Percentiles rank a stretch among this genome's conserved stretches.
Conservation (phyloP, 2,329 filamentous ascomycete species). For the Trichoderma lentiforme region DNA sequence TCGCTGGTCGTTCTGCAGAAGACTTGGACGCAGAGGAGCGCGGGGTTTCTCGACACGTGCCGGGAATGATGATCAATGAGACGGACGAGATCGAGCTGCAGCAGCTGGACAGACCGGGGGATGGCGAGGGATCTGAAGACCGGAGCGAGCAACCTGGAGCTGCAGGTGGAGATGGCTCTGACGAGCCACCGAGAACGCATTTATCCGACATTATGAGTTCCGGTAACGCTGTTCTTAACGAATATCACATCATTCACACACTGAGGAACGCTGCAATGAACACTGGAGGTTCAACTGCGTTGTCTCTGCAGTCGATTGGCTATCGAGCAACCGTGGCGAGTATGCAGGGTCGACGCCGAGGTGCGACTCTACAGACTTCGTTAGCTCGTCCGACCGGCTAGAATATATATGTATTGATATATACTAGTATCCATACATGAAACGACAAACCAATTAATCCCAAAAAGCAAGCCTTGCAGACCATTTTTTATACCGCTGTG, state of each 20-base stretch:
- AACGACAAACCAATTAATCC: slow-evolving; percentile 4
- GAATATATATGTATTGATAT: background rate
- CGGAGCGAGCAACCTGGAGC: slow-evolving; percentile 23
- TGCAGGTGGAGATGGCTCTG: slow-evolving; percentile 28
- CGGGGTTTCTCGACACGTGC: slow-evolving; percentile 43
- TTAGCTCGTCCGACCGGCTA: slow-evolving; percentile 23
- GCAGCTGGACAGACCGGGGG: slow-evolving; percentile 27
- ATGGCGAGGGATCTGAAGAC: slow-evolving; percentile 25
- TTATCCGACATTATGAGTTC: slow-evolving; percentile 50
- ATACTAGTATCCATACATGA: background rate
- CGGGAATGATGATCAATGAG: slow-evolving; percentile 36
- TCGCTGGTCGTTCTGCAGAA: slow-evolving; percentile 37
- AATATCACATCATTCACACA: slow-evolving; percentile 52
- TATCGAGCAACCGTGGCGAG: slow-evolving; percentile 54
- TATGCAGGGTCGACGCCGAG: slow-evolving; percentile 43
- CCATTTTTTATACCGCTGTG: background rate
- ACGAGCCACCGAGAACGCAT: slow-evolving; percentile 36
- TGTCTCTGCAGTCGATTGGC: slow-evolving; percentile 52
- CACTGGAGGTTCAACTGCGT: slow-evolving; percentile 46
- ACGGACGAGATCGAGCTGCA: slow-evolving; percentile 47
- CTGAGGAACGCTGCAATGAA: slow-evolving; percentile 47
- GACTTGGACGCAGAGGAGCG: slow-evolving; percentile 57
- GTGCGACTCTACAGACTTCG: slow-evolving; percentile 30
- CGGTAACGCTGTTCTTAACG: slow-evolving; percentile 52
- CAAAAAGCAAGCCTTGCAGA: background rate